Percentiles rank a stretch among this genome's conserved stretches.
phyloP scores from a whole-genome alignment of 805 yeast species.

The Dipodascopsis tothii region DNA sequence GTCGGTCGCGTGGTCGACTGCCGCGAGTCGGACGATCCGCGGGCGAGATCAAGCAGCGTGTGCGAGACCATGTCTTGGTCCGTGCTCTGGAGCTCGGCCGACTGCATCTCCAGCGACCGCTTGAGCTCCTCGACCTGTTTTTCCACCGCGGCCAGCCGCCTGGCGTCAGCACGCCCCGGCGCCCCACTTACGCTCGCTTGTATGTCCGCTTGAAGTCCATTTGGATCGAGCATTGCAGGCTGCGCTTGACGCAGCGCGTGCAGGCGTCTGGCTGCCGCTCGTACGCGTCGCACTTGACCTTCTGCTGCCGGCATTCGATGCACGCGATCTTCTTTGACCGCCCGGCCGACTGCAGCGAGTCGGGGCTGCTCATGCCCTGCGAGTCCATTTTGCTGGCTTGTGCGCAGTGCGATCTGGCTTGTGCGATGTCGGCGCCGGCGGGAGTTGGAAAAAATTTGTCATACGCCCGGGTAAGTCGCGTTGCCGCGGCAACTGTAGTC shows the following conservation, averaged over 20 bases:
- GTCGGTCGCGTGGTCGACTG: constrained; percentile 1
- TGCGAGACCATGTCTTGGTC: constrained; percentile 21
- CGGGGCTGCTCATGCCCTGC: background rate
- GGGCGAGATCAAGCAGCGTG: constrained; percentile 18
- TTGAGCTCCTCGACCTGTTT: constrained; percentile 66
- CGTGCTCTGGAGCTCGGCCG: constrained; percentile 4
- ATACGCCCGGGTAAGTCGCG: too few species aligned
- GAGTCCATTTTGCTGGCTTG: too few species aligned
- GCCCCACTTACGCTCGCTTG: constrained; percentile 58
- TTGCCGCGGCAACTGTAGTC: too few species aligned
- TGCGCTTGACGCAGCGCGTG: constrained; percentile 67
- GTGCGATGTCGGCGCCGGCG: too few species aligned
- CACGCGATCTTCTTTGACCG: constrained; percentile 54
- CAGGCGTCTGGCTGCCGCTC: constrained; percentile 73
- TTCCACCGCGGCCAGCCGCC: constrained; percentile 46
- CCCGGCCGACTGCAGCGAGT: background rate
- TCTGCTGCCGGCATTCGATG: constrained; percentile 93
- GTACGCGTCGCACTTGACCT: constrained; percentile 79
- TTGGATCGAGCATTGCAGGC: constrained; percentile 62
- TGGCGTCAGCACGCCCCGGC: constrained; percentile 14
- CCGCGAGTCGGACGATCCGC: constrained; percentile 11
- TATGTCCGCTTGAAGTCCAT: constrained; percentile 82
- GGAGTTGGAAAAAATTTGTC: too few species aligned
- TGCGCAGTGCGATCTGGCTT: too few species aligned
- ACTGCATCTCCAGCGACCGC: constrained; percentile 37